Base-by-base conservation (phyloP, 768 basidiomycete species). In the Russula earlei region DNA sequence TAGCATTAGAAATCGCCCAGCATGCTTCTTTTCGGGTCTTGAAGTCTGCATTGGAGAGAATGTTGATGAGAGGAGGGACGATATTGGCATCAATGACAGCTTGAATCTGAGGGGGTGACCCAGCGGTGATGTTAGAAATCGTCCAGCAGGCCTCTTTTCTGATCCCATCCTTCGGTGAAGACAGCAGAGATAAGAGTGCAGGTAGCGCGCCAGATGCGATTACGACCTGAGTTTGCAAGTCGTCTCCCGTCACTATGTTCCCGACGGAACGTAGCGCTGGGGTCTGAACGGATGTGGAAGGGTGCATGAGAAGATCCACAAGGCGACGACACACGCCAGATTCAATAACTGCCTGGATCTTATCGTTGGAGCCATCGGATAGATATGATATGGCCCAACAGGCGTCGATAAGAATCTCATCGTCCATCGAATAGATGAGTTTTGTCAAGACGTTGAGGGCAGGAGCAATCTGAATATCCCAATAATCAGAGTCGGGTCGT, bases 311-410 rank as follows among this genome's bases (percentile, higher is more conserved):
- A 42, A 99, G 79, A 68, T 99, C 96, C 33, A 99, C 96, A 59
- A 99, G 83, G 64, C 96, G 85, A 69, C 96, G 83, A 74, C 94
- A 96, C 46, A 99, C 95, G 29, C 95, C 96, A 19, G 90, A 91
- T 72, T 98, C 95, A 65, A 99, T 98, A 55, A 99, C 96, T 31
- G 96, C 96, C 71, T 99, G 96, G 56, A 99, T 99, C 77, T 99
- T 99, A 76, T 99, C 96, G 67, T 96, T 96, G 33, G 93, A 89
- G 47, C 96, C 96, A 69, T 99, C 96, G 1, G 95, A 98, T 37
- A 99, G 85, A 73, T 99, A 99, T 38, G 94, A 97, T 70, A 99
- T 95, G 25, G 96, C 96, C 96, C 96, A 99, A 77, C 96, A 99
- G 14, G 96, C 96, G 69, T 99, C 96, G 67, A 99, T 99, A 66